Evolutionary conservation across 140 eudicot genomes (phyloP), one percentile per base, ranked within the genome.

Genomic region (Senecio squalidus): DNA sequence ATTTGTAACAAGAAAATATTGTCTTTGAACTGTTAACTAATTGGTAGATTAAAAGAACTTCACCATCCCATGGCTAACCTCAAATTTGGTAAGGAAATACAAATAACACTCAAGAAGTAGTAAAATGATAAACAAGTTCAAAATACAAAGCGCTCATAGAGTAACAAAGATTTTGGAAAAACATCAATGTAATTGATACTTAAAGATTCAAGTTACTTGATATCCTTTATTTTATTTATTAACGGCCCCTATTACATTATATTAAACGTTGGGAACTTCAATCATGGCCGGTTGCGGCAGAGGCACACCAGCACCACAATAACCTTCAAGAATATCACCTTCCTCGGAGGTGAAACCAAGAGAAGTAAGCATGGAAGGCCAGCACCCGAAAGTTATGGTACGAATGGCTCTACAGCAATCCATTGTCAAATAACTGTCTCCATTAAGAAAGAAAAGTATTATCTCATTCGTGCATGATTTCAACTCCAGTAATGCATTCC

Each of bases 291-390:
- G 71, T 48, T 71, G 68, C 15, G 83, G 84, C 6, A 67, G 44
- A 0, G 79, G 73, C 11, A 66, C 36, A n/a, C n/a, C n/a, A 0
- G 55, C 77, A 38, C 79, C 95, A 59, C 95, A 83, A 68, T 86
- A 86, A 23, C 80, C 84, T 18, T 58, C 48, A 9, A 87, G 80
- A 46, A 80, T 65, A 23, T 80, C 79, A 4, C 74, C 80, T 45
- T 87, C 82, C 2, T 77, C 84, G 6, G 79, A 27, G 17, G 95
- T 77, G 66, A 36, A 80, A 20, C 93, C 95, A 0, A 82, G 74
- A 5, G 92, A 67, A 52, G 75, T 74, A 30, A 86, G 75, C 93
- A 86, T 67, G 0, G 79, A 40, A 45, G 95, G 95, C 95, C 93
- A 80, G 20, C 95, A 86, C 9, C 65, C 60, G 6, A 73, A 74